Percentiles rank a stretch among this genome's conserved stretches.
phyloP scores from a whole-genome alignment of 2,329 filamentous ascomycete genomes.

The Daldinia sp. region DNA sequence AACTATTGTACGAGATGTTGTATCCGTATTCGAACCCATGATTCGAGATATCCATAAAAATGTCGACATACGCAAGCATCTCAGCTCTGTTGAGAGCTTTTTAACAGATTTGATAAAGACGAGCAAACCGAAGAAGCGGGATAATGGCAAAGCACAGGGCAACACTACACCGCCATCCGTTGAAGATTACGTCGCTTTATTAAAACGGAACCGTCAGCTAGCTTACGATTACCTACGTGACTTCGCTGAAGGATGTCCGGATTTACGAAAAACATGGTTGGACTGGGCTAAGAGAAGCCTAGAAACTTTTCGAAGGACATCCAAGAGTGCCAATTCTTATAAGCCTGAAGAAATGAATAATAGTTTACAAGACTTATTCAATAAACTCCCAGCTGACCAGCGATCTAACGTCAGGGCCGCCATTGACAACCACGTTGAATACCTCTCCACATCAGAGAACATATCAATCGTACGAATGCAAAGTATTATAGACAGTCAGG shows the following conservation, averaged over 20 bases:
- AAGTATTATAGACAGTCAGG: conserved; percentile 58
- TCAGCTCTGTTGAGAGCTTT: conserved; percentile 73
- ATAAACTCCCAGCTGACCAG: conserved; percentile 56
- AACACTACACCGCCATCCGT: conserved; percentile 63
- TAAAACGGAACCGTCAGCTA: conserved; percentile 69
- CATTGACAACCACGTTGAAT: conserved; percentile 67
- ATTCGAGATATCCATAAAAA: conserved; percentile 76
- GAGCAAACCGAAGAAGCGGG: conserved; percentile 57
- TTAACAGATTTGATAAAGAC: conserved; percentile 74
- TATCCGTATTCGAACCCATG: conserved; percentile 76
- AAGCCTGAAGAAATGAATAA: conserved; percentile 48
- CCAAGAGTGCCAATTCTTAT: conserved; percentile 4
- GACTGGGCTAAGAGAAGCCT: conserved; percentile 67
- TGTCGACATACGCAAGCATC: conserved; percentile 74
- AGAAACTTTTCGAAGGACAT: conserved; percentile 59
- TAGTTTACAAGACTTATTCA: conserved; percentile 54
- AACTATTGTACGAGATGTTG: conserved; percentile 67
- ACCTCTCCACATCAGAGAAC: conserved; percentile 63
- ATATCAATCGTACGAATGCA: conserved; percentile 65
- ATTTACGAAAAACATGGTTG: conserved; percentile 67
- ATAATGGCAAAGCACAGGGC: conserved; percentile 46
- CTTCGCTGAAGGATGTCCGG: conserved; percentile 71
- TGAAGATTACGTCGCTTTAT: conserved; percentile 74
- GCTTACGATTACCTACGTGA: conserved; percentile 77
- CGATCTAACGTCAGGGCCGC: conserved; percentile 57